Evolutionary conservation across 164 flowering plant species (phyloP).

Genomic region (Taxillus chinensis): DNA sequence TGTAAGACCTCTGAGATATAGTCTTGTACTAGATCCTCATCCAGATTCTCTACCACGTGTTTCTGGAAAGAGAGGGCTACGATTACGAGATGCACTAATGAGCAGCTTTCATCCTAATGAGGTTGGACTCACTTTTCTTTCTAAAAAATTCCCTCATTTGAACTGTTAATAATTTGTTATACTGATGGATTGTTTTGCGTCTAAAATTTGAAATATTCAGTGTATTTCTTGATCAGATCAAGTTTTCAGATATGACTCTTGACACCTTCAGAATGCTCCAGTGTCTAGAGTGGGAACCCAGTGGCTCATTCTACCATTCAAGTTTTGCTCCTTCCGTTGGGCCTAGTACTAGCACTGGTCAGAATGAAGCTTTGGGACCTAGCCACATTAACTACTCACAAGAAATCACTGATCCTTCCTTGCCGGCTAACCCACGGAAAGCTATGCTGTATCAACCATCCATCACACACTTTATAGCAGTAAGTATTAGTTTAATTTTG

Average conservation of each 20-base stretch:
- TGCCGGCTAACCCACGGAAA: conserved; percentile 81
- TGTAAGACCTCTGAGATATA: conserved; percentile 75
- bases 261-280: conserved; percentile 91
- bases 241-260: conserved; percentile 76
- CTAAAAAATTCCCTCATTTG: background rate
- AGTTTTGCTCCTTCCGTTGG: conserved; percentile 16
- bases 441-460: conserved; percentile 70
- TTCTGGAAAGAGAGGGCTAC: conserved; percentile 36
- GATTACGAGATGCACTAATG: conserved; percentile 61
- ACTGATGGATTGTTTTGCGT: background rate
- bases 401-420: conserved; percentile 61
- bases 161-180: background rate
- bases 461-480: conserved; percentile 66
- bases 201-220: background rate
- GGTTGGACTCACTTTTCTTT: conserved; percentile 29
- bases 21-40: conserved; percentile 59
- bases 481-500: conserved; percentile 27
- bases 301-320: conserved; percentile 71
- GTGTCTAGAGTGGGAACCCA: conserved; percentile 92
- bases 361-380: conserved; percentile 37
- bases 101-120: conserved; percentile 83
- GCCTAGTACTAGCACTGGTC: conserved; percentile 23
- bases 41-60: conserved; percentile 45
- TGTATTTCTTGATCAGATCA: conserved; percentile 41
- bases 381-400: conserved; percentile 31